Base-by-base conservation (phyloP, 768 basidiomycete species). In the Lentinus brumalis region DNA sequence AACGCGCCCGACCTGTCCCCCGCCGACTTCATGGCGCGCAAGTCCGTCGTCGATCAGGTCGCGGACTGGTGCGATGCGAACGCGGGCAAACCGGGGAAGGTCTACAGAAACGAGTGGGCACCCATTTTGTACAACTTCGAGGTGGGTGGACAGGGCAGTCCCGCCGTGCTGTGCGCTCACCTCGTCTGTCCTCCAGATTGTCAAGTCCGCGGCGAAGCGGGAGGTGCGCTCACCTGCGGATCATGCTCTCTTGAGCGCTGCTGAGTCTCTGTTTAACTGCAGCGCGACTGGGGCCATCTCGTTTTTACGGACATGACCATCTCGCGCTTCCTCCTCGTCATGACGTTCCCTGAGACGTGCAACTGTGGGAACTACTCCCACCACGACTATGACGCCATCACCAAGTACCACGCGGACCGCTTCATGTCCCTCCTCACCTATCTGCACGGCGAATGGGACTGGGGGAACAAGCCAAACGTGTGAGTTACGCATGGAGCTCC, bases 281-380 rank as follows among this genome's bases (percentile, higher is more conserved):
- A 75, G 71, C 61, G 70, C 42, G 74, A 75, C 56, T 74, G 74
- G 72, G 74, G 74, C 9, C 71, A 75, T 67, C 55, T 75, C 3
- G 44, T 75, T 3, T 75, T 74, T 58, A 67, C 62, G 5, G 70
- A 74, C 42, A 15, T 56, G 32, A 73, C 71, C 1, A 64, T 64
- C 11, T 70, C 68, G 6, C 60, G 64, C 9, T 71, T 70, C 46
- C 68, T 75, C 2, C 62, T 74, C 8, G 71, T 75, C 40, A 70
- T 75, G 73, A 51, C 45, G 44, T 30, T 50, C 31, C 40, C 44
- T 11, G 61, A 53, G 40, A 9, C 30, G 14, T 60, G 26, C 50
- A 70, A 68, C 51, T 71, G 73, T 57, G 69, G 72, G 29, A 71
- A 74, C 57, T 67, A 56, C 44, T 71, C 66, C 5, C 70, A 74